Evolutionary conservation across 192 early-diverging fungal genomes (phyloP), one percentile per base, ranked within the genome.

Genomic region (Coemansia sp.): DNA sequence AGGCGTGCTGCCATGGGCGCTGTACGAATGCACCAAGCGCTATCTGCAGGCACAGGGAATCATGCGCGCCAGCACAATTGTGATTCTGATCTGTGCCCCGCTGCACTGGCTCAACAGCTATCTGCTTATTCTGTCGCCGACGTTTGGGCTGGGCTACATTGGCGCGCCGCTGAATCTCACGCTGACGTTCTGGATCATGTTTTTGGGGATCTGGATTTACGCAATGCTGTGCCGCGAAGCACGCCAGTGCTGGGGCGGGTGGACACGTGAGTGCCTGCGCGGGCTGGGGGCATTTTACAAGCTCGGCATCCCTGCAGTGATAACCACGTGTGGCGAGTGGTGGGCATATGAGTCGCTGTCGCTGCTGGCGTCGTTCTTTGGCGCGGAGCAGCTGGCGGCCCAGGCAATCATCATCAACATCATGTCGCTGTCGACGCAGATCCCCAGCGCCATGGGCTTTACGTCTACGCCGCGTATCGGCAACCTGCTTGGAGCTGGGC

Each of bases 241-340:
- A 38, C 63, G 71, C 21, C 67, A 84, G 13, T 80, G 79, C 16
- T 97, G 90, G 93, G 92, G 90, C 45, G 93, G 91, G 6, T 93
- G 87, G 85, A 84, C 88, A 6, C 70, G 77, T 19, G 82, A 85
- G 43, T 81, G 84, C 13, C 48, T 93, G 48, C 67, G 81, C 51
- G 79, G 75, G 7, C 81, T 85, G 82, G 63, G 63, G 8, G 68
- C 72, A 16, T 88, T 88, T 53, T 53, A 84, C 53, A 75, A 76
- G 31, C 73, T 97, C 28, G 94, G 88, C 14, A 46, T 91, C 12
- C 90, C 93, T 0, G 90, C 89, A 0, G 81, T 91, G 8, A 49
- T 90, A 31, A 94, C 93, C 85, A 81, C 86, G 12, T 87, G 87
- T 47, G 78, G 81, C 15, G 91, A 93, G 72, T 92, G 91, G 91